A percentile compares a stretch with the other conserved stretches of the same genome.
These are phyloP conservation scores for Nicotiana paniculata DNA, from an alignment of 257 asterid species.

Conservation along the genomic window DNA sequence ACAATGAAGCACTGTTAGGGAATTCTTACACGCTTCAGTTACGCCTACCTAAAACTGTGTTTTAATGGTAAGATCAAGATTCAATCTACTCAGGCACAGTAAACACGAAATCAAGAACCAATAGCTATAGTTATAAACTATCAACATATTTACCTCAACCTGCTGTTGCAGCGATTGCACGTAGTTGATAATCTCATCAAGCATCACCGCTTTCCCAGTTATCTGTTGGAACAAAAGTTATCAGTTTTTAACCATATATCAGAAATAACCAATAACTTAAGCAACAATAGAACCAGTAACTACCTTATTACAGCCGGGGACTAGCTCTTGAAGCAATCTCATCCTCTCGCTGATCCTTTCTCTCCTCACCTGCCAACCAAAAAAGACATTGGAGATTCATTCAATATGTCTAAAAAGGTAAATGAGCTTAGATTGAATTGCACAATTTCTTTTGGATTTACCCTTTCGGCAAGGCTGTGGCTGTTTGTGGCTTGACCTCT, in stretches of 20 bases:
- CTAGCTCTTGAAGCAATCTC: slow-evolving; percentile 92
- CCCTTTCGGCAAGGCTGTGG: slow-evolving; percentile 98
- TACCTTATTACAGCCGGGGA: slow-evolving; percentile 95
- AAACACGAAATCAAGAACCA: background rate
- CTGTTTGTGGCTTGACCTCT: slow-evolving; percentile 95
- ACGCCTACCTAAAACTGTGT: background rate
- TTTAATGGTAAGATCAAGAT: background rate
- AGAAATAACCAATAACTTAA: background rate
- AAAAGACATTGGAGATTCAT: slow-evolving; percentile 2
- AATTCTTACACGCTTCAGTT: background rate
- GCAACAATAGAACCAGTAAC: background rate
- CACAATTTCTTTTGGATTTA: slow-evolving; percentile 13
- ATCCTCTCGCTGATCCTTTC: slow-evolving; percentile 94
- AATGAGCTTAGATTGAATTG: background rate
- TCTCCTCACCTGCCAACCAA: slow-evolving; percentile 61
- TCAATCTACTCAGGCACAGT: background rate
- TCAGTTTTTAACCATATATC: background rate
- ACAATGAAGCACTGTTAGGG: background rate
- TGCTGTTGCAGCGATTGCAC: slow-evolving; percentile 94
- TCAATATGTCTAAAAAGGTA: background rate
- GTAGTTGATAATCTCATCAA: slow-evolving; percentile 95
- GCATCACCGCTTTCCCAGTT: slow-evolving; percentile 98
- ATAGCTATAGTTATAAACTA: background rate
- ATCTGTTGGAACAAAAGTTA: slow-evolving; percentile 33
- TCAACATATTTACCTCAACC: slow-evolving; percentile 62